Percentiles rank a stretch among this genome's conserved stretches.
These are phyloP conservation scores for Colletotrichum orchidophilum DNA, from an alignment of 2,329 filamentous ascomycete species.

Conservation along the genomic window DNA sequence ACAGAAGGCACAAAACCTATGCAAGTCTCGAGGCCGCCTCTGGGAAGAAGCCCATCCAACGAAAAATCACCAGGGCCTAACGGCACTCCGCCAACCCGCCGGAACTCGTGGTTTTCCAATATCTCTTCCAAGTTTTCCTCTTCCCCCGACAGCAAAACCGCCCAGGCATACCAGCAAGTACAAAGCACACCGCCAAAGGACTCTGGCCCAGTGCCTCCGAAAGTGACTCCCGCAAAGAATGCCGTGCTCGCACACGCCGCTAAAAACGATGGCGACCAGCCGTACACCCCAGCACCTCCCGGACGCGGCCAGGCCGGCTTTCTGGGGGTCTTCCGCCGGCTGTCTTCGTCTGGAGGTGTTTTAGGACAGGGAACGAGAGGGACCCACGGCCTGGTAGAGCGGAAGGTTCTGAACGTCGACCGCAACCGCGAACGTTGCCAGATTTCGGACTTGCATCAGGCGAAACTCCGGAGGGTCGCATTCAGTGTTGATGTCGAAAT, in stretches of 20 bases:
- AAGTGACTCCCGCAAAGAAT: conserved; percentile 61
- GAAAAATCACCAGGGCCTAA: conserved; percentile 40
- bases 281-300: conserved; percentile 80
- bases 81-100: conserved; percentile 56
- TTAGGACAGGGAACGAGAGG: conserved; percentile 58
- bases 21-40: conserved; percentile 41
- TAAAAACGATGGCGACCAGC: conserved; percentile 67
- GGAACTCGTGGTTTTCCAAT: conserved; percentile 92
- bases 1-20: conserved; percentile 40
- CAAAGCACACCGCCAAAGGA: conserved; percentile 47
- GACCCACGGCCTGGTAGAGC: conserved; percentile 77
- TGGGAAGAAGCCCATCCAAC: conserved; percentile 43
- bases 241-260: conserved; percentile 67
- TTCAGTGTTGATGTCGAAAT: conserved; percentile 99
- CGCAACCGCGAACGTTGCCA: conserved; percentile 80
- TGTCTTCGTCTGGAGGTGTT: conserved; percentile 74
- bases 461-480: conserved; percentile 85
- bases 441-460: conserved; percentile 80
- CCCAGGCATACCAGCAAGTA: conserved; percentile 45
- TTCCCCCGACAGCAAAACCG: conserved; percentile 49
- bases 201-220: conserved; percentile 46
- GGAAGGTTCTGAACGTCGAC: conserved; percentile 87
- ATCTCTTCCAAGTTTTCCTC: conserved; percentile 92
- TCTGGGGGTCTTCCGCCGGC: conserved; percentile 81
- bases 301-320: conserved; percentile 76